Evolutionary conservation across 2,329 filamentous ascomycete species (phyloP).

Genomic region (Lithohypha guttulata): DNA sequence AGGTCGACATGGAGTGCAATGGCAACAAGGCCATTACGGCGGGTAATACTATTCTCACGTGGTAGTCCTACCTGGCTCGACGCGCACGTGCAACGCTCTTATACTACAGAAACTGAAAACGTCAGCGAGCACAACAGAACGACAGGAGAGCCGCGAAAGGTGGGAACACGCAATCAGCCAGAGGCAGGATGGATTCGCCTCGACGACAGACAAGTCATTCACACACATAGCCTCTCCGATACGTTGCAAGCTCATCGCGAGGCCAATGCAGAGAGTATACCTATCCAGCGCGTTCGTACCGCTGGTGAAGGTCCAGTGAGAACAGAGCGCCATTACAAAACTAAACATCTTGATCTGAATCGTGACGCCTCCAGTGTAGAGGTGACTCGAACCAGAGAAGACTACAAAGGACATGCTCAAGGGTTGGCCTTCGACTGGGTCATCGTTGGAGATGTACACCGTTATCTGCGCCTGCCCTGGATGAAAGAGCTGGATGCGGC

Average conservation of each 20-base stretch:
- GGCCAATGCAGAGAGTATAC: too few species aligned
- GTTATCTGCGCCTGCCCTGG: constrained; percentile 26
- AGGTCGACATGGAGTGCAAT: too few species aligned
- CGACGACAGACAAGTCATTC: constrained; percentile 10
- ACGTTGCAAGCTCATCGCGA: constrained; percentile 26
- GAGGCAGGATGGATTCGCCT: background rate
- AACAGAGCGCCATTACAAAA: too few species aligned
- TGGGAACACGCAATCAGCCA: background rate
- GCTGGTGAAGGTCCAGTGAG: too few species aligned
- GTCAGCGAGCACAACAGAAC: too few species aligned
- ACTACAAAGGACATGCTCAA: constrained; percentile 11
- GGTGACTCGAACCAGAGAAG: background rate
- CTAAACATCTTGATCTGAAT: constrained; percentile 1
- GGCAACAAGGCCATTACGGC: too few species aligned
- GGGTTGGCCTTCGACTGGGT: constrained; percentile 14
- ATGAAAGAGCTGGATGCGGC: constrained; percentile 21
- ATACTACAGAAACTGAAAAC: too few species aligned
- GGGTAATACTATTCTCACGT: too few species aligned
- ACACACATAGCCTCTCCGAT: constrained; percentile 19
- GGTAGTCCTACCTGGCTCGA: too few species aligned
- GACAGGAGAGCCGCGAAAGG: background rate
- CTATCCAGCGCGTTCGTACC: too few species aligned
- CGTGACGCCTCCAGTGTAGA: background rate
- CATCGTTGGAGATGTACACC: constrained; percentile 7
- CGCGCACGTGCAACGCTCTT: too few species aligned